Conservation (phyloP, 768 basidiomycete species). For the Hericium erinaceus region DNA sequence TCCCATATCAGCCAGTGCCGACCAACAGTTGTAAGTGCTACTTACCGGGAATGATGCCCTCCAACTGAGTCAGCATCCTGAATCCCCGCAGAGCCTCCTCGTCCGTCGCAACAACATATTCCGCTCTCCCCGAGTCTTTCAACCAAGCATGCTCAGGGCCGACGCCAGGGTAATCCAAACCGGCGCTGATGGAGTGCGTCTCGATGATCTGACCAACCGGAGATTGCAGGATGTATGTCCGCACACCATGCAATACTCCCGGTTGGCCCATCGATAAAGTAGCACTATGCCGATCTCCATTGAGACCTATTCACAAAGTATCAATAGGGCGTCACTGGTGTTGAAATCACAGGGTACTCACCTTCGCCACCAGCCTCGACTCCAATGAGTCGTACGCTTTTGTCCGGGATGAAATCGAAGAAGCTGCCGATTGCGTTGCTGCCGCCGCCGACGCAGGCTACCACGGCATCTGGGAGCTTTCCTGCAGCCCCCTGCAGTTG, state of each 20-base stretch:
- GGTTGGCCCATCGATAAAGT: constrained; percentile 87
- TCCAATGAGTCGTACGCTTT: constrained; percentile 77
- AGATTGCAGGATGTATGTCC: constrained; percentile 91
- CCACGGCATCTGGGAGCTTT: constrained; percentile 88
- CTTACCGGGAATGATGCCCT: constrained; percentile 92
- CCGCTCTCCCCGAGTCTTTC: constrained; percentile 88
- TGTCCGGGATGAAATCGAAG: constrained; percentile 91
- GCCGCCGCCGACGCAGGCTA: constrained; percentile 97
- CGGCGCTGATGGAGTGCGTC: constrained; percentile 95
- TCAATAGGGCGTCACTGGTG: neutral
- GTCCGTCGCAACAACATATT: constrained; percentile 90
- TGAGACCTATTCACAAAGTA: constrained; percentile 41
- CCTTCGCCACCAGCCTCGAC: constrained; percentile 99
- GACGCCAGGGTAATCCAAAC: constrained; percentile 93
- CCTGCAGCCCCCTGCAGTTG: constrained; percentile 66
- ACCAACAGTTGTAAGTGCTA: neutral
- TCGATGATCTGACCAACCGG: constrained; percentile 88
- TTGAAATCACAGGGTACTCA: constrained; percentile 20
- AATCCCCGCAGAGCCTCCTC: constrained; percentile 92
- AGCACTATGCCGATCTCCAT: constrained; percentile 85
- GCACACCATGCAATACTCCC: constrained; percentile 92
- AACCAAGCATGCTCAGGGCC: constrained; percentile 98
- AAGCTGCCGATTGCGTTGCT: constrained; percentile 97
- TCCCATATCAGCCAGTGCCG: constrained; percentile 3
- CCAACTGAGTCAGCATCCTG: constrained; percentile 81